Percentiles rank a stretch among this genome's conserved stretches.
Evolutionary conservation across 257 asterid genomes (phyloP).

Genomic region (Craterostigma plantagineum): DNA sequence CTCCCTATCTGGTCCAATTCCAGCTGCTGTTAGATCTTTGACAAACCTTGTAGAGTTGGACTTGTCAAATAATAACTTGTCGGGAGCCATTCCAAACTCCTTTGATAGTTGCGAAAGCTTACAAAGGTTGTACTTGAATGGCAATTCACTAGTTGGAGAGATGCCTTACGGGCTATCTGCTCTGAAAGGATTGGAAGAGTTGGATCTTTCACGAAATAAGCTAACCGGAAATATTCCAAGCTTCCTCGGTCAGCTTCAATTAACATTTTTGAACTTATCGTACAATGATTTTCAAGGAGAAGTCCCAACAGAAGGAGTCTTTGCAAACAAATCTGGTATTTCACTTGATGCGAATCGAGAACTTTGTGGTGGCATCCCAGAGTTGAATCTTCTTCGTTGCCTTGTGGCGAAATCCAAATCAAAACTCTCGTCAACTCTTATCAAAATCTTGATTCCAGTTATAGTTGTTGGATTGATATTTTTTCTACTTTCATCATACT

Average conservation of each 20-base stretch:
- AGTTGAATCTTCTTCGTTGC: conserved; percentile 2
- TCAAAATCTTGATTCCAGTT: background rate
- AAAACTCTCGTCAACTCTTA: background rate
- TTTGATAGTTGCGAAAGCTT: conserved; percentile 8
- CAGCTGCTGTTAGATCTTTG: conserved; percentile 9
- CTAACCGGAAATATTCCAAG: conserved; percentile 14
- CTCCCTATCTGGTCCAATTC: conserved; percentile 9
- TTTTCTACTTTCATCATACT: no score
- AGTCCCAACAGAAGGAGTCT: conserved; percentile 11
- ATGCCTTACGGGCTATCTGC: conserved; percentile 10
- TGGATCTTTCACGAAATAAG: conserved; percentile 15
- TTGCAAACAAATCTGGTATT: conserved; percentile 5
- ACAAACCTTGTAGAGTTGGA: conserved; percentile 8
- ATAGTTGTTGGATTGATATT: background rate
- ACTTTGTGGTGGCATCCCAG: conserved; percentile 11
- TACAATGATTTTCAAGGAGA: conserved; percentile 14
- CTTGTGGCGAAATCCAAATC: background rate
- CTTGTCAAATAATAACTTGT: conserved; percentile 14
- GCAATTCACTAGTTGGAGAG: conserved; percentile 11
- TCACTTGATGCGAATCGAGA: conserved; percentile 10
- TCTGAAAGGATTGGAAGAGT: conserved; percentile 10
- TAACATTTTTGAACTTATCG: conserved; percentile 11
- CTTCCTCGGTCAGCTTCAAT: conserved; percentile 7
- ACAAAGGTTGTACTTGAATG: conserved; percentile 5
- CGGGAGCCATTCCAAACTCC: conserved; percentile 11